A percentile compares a stretch with the other conserved stretches of the same genome.
These are phyloP conservation scores for Leccinum subgranulosum DNA, from an alignment of 768 basidiomycete species.

Conservation along the genomic window DNA sequence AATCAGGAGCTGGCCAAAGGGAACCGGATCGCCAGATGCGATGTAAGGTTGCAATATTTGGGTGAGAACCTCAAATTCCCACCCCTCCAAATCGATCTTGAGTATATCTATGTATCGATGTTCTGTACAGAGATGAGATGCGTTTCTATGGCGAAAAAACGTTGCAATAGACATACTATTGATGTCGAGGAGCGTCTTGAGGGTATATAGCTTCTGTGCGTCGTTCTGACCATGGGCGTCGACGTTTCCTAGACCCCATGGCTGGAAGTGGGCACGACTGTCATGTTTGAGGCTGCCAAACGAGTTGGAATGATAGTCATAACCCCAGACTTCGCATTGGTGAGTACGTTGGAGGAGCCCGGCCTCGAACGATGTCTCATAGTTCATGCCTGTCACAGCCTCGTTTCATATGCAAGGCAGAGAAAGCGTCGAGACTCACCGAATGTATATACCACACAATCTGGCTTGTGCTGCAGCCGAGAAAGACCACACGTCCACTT, in stretches of 20 bases:
- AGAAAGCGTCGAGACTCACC: slow-evolving; percentile 33
- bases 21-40: slow-evolving; percentile 36
- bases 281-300: slow-evolving; percentile 34
- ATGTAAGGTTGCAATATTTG: slow-evolving; percentile 39
- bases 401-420: background rate
- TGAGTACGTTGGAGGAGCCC: slow-evolving; percentile 46
- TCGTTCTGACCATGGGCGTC: slow-evolving; percentile 35
- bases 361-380: slow-evolving; percentile 64
- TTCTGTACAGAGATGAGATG: slow-evolving; percentile 13
- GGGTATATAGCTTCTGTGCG: slow-evolving; percentile 42
- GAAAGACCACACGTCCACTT: slow-evolving; percentile 70
- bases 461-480: slow-evolving; percentile 47
- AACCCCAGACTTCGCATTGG: slow-evolving; percentile 59
- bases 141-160: background rate
- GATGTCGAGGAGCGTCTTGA: slow-evolving; percentile 41
- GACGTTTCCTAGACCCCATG: slow-evolving; percentile 37
- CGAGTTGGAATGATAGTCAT: slow-evolving; percentile 44
- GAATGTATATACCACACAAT: slow-evolving; percentile 62
- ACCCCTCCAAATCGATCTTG: slow-evolving; percentile 49
- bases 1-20: slow-evolving; percentile 46
- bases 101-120: slow-evolving; percentile 40
- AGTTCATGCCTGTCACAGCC: slow-evolving; percentile 41
- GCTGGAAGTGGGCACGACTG: slow-evolving; percentile 41
- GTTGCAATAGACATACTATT: slow-evolving; percentile 33
- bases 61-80: slow-evolving; percentile 43